Percentiles rank a stretch among this genome's conserved stretches.
Evolutionary conservation across 106 monocot genomes (phyloP).

Genomic region (Dactylorhiza incarnata): DNA sequence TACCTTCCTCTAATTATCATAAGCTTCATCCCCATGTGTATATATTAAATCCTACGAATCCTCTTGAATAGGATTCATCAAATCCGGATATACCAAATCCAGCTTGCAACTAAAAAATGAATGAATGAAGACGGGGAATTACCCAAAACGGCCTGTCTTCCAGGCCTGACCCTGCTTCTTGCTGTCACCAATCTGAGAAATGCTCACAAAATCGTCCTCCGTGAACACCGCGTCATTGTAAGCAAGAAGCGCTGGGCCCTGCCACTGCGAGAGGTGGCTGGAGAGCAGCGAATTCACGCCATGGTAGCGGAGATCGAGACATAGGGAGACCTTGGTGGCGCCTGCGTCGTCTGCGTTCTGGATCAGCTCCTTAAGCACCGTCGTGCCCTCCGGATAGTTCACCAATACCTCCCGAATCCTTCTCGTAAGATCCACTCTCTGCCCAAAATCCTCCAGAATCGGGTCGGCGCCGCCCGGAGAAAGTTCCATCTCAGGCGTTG

Average conservation of each 20-base stretch:
- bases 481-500: slow-evolving; percentile 3
- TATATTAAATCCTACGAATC: no score
- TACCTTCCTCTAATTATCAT: no score
- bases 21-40: no score
- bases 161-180: slow-evolving; percentile 82
- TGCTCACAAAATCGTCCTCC: slow-evolving; percentile 81
- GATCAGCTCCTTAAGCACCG: slow-evolving; percentile 88
- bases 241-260: slow-evolving; percentile 88
- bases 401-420: slow-evolving; percentile 90
- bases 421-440: slow-evolving; percentile 82
- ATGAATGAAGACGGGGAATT: background rate
- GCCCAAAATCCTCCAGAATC: slow-evolving; percentile 84
- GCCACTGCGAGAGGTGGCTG: slow-evolving; percentile 65
- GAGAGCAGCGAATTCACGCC: slow-evolving; percentile 61
- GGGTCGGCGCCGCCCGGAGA: slow-evolving; percentile 18
- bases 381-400: slow-evolving; percentile 94
- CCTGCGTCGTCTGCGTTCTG: slow-evolving; percentile 99
- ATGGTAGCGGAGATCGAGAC: slow-evolving; percentile 77
- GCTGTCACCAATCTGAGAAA: slow-evolving; percentile 87
- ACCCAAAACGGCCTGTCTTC: slow-evolving; percentile 99
- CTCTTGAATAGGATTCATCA: no score
- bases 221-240: slow-evolving; percentile 92
- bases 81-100: no score
- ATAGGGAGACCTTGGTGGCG: slow-evolving; percentile 69
- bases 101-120: no score